Evolutionary conservation across 371 early-diverging fungal genomes (phyloP).

Genomic region (Mucor circinelloides): DNA sequence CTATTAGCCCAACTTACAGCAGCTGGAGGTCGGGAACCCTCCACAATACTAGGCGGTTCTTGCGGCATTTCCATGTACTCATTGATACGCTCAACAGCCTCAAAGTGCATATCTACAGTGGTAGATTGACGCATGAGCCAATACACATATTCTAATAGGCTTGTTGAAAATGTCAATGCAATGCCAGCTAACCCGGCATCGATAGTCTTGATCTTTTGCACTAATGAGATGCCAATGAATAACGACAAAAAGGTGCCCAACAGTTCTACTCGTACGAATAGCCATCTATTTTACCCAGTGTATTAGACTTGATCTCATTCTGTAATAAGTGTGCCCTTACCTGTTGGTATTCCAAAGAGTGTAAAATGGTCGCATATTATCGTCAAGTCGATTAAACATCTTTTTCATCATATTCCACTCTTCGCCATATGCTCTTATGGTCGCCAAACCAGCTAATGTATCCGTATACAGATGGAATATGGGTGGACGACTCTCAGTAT

Average conservation of each 20-base stretch:
- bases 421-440: constrained; percentile 59
- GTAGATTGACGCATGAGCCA: constrained; percentile 84
- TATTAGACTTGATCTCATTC: not conserved
- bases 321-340: constrained; percentile 46
- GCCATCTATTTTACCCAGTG: constrained; percentile 37
- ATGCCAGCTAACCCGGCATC: constrained; percentile 83
- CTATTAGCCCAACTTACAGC: constrained; percentile 35
- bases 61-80: constrained; percentile 75
- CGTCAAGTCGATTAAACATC: constrained; percentile 56
- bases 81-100: constrained; percentile 80
- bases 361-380: constrained; percentile 79
- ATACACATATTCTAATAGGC: constrained; percentile 65
- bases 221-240: constrained; percentile 61
- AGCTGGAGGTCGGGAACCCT: constrained; percentile 58
- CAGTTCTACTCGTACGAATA: constrained; percentile 73
- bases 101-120: constrained; percentile 83
- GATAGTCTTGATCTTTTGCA: constrained; percentile 48
- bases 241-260: constrained; percentile 72
- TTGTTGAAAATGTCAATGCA: constrained; percentile 70
- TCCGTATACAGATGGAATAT: constrained; percentile 59
- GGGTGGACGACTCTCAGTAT: constrained; percentile 52
- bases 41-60: constrained; percentile 68
- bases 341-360: constrained; percentile 83
- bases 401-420: constrained; percentile 45
- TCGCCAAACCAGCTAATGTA: constrained; percentile 52